Evolutionary conservation across 176 grass and related monocot genomes (phyloP).

Genomic region (Lolium perenne): DNA sequence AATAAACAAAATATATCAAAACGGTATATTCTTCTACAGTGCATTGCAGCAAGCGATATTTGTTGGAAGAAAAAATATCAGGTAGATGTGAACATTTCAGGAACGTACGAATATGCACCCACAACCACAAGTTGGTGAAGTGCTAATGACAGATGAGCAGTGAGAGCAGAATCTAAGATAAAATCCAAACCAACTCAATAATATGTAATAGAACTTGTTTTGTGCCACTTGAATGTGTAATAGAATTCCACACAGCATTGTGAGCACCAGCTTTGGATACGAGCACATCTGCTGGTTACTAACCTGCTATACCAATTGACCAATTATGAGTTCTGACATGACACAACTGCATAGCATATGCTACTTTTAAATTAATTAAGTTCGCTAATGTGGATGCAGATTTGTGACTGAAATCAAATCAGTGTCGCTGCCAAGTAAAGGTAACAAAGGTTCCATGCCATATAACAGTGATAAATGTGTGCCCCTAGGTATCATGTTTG

Average conservation of each 20-base stretch:
- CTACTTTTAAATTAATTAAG: not conserved
- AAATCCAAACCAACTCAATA: conserved; percentile 1
- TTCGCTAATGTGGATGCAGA: not conserved
- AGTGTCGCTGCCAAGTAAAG: not conserved
- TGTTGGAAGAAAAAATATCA: not conserved
- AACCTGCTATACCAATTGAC: conserved; percentile 1
- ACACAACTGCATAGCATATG: not conserved
- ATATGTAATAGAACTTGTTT: not conserved
- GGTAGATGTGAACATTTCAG: not conserved
- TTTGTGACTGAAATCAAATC: not conserved
- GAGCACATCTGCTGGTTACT: conserved; percentile 21
- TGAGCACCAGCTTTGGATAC: not conserved
- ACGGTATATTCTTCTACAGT: not conserved
- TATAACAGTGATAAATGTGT: not conserved
- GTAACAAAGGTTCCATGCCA: conserved; percentile 15
- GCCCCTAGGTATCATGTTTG: not conserved
- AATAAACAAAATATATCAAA: not conserved
- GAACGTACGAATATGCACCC: not conserved
- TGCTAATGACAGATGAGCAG: not conserved
- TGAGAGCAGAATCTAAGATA: not conserved
- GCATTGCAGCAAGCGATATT: not conserved
- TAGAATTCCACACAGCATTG: not conserved
- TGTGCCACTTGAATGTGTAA: not conserved
- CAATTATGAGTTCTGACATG: not conserved
- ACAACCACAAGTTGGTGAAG: not conserved